Evolutionary conservation across 306 rosid genomes (phyloP), one percentile per base, ranked within the genome.

Genomic region (Vicia sativa): DNA sequence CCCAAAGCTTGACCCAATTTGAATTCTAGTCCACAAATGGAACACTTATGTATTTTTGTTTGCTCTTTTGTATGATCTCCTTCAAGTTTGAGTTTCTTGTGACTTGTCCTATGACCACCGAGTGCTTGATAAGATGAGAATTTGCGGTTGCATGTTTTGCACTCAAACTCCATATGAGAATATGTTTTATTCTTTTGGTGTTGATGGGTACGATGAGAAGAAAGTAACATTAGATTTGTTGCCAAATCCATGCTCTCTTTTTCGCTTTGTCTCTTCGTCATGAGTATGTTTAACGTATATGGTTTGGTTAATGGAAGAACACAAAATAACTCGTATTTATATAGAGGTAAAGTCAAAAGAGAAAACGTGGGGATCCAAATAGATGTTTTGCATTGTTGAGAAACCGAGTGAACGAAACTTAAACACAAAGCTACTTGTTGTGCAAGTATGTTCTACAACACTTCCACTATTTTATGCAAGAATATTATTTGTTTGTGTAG

Each of bases 1-100:
- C 98, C 98, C 12, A 92, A 52, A 15, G 96, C 96, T 60, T 92
- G 98, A 0, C 98, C 98, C 78, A 85, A 13, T 0, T 84, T 15
- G 55, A 92, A 92, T 73, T 70, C 75, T 10, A 29, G 23, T 0
- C 98, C 96, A 45, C 98, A 92, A 21, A 84, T 83, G 0, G 80
- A 72, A 67, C 98, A 92, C 60, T 67, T 67, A 9, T 92, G 98
- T 61, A 66, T 37, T 16, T 74, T 77, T 6, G 77, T 29, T 2
- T 61, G 46, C 10, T 61, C 38, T 6, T 2, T 31, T 7, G 3
- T 29, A 57, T 37, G 11, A 39, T 34, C 34, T 4, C 11, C 29
- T 21, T 6, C 64, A 0, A 65, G 55, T 41, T 50, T 81, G 0
- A 77, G 69, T 15, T 52, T 81, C 70, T 81, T 81, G 78, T 81